phyloP scores from a whole-genome alignment of 169 alveolate species.

The Babesia divergens region DNA sequence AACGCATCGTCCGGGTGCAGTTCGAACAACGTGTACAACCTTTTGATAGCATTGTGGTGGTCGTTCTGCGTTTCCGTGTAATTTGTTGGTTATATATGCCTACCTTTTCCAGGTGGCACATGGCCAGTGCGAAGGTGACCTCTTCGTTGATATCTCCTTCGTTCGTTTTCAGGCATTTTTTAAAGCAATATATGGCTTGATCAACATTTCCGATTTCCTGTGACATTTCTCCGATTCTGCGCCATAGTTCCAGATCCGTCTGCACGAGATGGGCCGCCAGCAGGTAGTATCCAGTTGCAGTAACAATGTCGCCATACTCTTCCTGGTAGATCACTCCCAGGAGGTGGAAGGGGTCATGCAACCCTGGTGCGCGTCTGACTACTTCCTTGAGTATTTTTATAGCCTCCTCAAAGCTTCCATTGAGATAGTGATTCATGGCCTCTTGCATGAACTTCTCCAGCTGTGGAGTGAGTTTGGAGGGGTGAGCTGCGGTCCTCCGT shows the following conservation, averaged over 20 bases:
- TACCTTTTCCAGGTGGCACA: slow-evolving; percentile 58
- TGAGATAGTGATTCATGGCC: slow-evolving; percentile 51
- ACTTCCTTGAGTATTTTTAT: slow-evolving; percentile 65
- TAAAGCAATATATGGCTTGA: slow-evolving; percentile 65
- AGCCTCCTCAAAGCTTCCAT: slow-evolving; percentile 54
- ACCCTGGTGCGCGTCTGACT: slow-evolving; percentile 80
- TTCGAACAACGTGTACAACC: slow-evolving; percentile 33
- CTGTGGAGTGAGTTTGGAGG: slow-evolving; percentile 56
- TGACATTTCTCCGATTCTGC: slow-evolving; percentile 78
- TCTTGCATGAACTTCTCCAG: slow-evolving; percentile 59
- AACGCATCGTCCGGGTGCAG: slow-evolving; percentile 54
- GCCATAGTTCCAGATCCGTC: slow-evolving; percentile 81
- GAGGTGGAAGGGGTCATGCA: slow-evolving; percentile 87
- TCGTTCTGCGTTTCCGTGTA: slow-evolving; percentile 34
- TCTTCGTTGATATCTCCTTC: slow-evolving; percentile 57
- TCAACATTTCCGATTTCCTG: slow-evolving; percentile 55
- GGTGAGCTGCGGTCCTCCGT: slow-evolving; percentile 49
- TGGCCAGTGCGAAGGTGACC: slow-evolving; percentile 57
- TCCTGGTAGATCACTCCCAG: slow-evolving; percentile 85
- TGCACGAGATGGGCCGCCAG: slow-evolving; percentile 86
- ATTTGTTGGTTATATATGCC: not conserved
- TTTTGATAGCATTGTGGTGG: slow-evolving; percentile 44
- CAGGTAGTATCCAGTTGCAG: slow-evolving; percentile 82
- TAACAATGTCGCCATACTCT: slow-evolving; percentile 76
- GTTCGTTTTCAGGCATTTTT: slow-evolving; percentile 42